Base-by-base conservation (phyloP, 306 rosid species). In the Purshia tridentata region DNA sequence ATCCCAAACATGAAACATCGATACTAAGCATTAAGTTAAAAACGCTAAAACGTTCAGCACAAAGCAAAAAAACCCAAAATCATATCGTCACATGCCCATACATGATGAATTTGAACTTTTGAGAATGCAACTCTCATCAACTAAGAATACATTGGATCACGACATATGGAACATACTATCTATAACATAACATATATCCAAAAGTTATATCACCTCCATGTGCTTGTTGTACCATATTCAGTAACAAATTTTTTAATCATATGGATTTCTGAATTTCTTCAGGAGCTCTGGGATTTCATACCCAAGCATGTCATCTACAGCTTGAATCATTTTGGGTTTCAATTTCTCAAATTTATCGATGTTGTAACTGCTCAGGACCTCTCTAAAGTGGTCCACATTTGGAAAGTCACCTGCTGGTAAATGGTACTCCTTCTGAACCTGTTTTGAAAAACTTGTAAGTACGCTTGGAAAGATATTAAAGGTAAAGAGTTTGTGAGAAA, bases 261-360 rank as follows among this genome's bases (percentile, higher is more conserved):
- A 84, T 5, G 88, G 88, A 65, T 84, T 84, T 63, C 81, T 81
- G 40, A 84, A 82, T 18, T 81, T 84, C 77, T 84, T 84, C 53
- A 84, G 46, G 7, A 84, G 88, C 47, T 81, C 79, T 5, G 88
- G 88, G 69, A 84, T 84, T 35, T 84, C 88, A 42, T 71, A 78
- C 6, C 79, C 88, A 51, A 84, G 88, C 88, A 84, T 84, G 18
- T 84, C 85, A 76, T 81, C 88, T 4, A 84, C 88, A 29, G 81
- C 83, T 84, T 84, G 88, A 52, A 84, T 77, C 79, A 84, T 64
- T 70, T 84, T 84, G 12, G 88, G 81, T 77, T 84, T 84, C 68
- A 84, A 29, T 64, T 84, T 84, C 69, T 84, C 88, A 52, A 84
- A 84, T 22, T 81, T 84, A 44, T 84, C 85, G 9, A 84, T 78